These are phyloP conservation scores for Friedmanniomyces simplex DNA, from an alignment of 495 filamentous ascomycete genomes.

Conservation along the genomic window DNA sequence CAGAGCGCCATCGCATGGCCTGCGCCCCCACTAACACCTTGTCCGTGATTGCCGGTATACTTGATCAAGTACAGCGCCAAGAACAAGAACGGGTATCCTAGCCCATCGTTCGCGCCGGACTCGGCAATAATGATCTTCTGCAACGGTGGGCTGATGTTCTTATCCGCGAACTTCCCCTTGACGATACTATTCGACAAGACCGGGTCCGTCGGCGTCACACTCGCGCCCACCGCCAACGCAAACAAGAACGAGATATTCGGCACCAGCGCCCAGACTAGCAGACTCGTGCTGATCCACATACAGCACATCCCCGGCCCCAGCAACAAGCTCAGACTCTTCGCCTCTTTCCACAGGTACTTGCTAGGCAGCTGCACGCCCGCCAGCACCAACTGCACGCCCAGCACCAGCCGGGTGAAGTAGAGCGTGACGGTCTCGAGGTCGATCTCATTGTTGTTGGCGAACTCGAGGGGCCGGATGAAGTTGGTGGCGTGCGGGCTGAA, in stretches of 20 bases:
- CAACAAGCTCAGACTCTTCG: slow-evolving; percentile 64
- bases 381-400: slow-evolving; percentile 83
- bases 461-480: slow-evolving; percentile 65
- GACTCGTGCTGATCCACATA: slow-evolving; percentile 80
- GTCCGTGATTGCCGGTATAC: slow-evolving; percentile 52
- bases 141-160: slow-evolving; percentile 70
- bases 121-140: slow-evolving; percentile 86
- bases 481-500: slow-evolving; percentile 72
- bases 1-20: slow-evolving; percentile 65
- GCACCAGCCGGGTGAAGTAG: slow-evolving; percentile 76
- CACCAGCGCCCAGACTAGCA: slow-evolving; percentile 70
- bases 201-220: slow-evolving; percentile 86
- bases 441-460: slow-evolving; percentile 51
- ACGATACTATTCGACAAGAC: slow-evolving; percentile 83
- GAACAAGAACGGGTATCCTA: slow-evolving; percentile 90
- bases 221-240: slow-evolving; percentile 67
- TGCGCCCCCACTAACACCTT: slow-evolving; percentile 45
- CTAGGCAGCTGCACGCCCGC: slow-evolving; percentile 87
- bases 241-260: slow-evolving; percentile 65
- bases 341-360: slow-evolving; percentile 70
- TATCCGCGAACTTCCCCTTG: slow-evolving; percentile 87
- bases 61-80: slow-evolving; percentile 75
- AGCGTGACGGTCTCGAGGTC: slow-evolving; percentile 59
- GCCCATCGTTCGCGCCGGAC: slow-evolving; percentile 82
- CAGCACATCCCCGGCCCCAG: slow-evolving; percentile 76